Evolutionary conservation across 176 grass and related monocot species (phyloP).

Genomic region (Luzula sylvatica): DNA sequence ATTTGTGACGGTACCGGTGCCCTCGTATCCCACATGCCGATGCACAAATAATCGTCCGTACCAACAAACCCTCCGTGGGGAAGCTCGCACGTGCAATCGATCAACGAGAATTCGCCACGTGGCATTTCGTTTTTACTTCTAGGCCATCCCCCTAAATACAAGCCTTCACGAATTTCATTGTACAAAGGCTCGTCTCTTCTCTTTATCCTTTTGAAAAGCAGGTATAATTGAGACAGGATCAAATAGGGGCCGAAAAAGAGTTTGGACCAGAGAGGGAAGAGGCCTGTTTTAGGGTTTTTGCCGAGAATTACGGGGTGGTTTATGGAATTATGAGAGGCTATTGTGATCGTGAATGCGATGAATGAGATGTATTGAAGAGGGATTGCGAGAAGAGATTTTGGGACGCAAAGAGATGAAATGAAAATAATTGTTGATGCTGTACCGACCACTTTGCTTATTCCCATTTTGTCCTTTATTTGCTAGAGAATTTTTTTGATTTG

Average conservation of each 20-base stretch:
- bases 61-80: slow-evolving; percentile 43
- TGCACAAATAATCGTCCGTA: slow-evolving; percentile 56
- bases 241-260: slow-evolving; percentile 69
- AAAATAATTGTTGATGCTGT: slow-evolving; percentile 36
- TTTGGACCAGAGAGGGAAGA: slow-evolving; percentile 60
- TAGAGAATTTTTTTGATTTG: too few species aligned
- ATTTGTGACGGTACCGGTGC: slow-evolving; percentile 50
- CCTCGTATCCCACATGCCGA: slow-evolving; percentile 75
- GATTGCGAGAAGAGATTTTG: slow-evolving; percentile 14
- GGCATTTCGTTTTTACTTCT: slow-evolving; percentile 54
- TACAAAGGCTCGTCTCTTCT: slow-evolving; percentile 51
- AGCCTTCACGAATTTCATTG: slow-evolving; percentile 44
- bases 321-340: slow-evolving; percentile 59
- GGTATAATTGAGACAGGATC: slow-evolving; percentile 38
- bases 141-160: slow-evolving; percentile 63
- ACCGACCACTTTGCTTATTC: slow-evolving; percentile 54
- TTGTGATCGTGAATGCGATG: slow-evolving; percentile 40
- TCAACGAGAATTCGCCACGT: slow-evolving; percentile 46
- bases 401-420: slow-evolving; percentile 25
- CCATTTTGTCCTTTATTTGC: slow-evolving; percentile 26
- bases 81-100: slow-evolving; percentile 88
- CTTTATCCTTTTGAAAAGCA: slow-evolving; percentile 57
- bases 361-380: slow-evolving; percentile 39
- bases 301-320: slow-evolving; percentile 73
- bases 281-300: slow-evolving; percentile 48